Evolutionary conservation across 805 yeast genomes (phyloP).

Genomic region (Pichia nakasei): DNA sequence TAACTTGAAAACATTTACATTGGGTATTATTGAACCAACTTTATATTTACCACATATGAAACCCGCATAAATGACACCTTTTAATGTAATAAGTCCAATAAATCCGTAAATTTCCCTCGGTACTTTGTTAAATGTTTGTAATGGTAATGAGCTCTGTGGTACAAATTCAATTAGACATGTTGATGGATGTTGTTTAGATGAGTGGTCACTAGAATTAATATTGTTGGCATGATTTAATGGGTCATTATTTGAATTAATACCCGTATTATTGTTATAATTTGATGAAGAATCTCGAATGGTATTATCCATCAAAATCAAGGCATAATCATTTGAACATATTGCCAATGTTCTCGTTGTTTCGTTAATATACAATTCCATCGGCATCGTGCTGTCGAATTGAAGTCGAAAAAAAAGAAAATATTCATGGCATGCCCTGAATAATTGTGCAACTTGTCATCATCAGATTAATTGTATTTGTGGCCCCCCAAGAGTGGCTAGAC

Average conservation of each 20-base stretch:
- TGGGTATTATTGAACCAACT: constrained; percentile 47
- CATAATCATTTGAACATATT: constrained; percentile 4
- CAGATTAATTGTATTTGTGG: too few relatives aligned
- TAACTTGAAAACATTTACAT: constrained; percentile 45
- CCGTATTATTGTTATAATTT: too few relatives aligned
- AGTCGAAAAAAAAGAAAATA: too few relatives aligned
- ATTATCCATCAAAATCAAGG: constrained; percentile 5
- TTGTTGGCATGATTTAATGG: not conserved
- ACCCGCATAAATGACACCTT: constrained; percentile 47
- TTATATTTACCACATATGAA: constrained; percentile 46
- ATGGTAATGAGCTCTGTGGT: constrained; percentile 22
- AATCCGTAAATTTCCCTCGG: constrained; percentile 36
- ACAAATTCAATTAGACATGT: constrained; percentile 46
- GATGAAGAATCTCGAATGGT: not conserved
- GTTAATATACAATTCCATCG: constrained; percentile 9
- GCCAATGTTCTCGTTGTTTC: constrained; percentile 5
- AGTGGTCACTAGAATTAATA: not conserved
- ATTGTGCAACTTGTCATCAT: too few relatives aligned
- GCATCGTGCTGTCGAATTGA: too few relatives aligned
- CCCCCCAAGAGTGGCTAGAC: too few relatives aligned
- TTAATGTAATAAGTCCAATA: constrained; percentile 50
- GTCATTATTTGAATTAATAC: not conserved
- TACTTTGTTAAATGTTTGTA: constrained; percentile 16
- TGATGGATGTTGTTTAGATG: not conserved
- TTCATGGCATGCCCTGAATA: too few relatives aligned